Base-by-base conservation (phyloP, 164 flowering plant species). In the Tinospora cordifolia region DNA sequence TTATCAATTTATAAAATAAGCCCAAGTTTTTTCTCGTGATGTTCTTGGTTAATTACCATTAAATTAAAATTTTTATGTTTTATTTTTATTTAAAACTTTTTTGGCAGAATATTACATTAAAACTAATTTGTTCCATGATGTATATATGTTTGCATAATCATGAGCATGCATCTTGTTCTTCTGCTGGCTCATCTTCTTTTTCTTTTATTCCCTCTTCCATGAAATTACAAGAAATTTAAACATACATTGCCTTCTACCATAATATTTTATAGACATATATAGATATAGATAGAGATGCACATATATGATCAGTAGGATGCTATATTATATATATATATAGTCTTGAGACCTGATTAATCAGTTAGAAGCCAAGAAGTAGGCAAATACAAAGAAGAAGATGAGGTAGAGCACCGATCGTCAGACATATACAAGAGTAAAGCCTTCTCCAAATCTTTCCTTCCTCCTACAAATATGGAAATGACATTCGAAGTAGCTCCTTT, bases 401-500 rank as follows among this genome's bases (percentile, higher is more conserved):
- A 54, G n/a, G 22, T 19, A 8, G 22, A 54, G 2, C 22, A 8
- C 5, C 60, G 10, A 54, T 9, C 54, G 15, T 3, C 41, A 30
- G 22, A 36, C 30, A 66, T 21, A 13, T 41, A 66, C 6, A 12
- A 10, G 11, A 74, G 30, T 71, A 77, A 77, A 24, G 39, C 75
- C 11, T 47, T 77, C 69, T 77, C 77, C 19, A 71, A 26, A 24
- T 67, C 69, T 11, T 41, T 40, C 9, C 27, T 13, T 11, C 69
- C 26, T 25, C n/a, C 17, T 11, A 73, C 47, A n/a, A 67, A 14
- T 8, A 30, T 30, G 4, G 69, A 73, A 2, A 70, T 39, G 24
- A 73, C 67, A 74, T 68, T 36, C 21, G 59, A 19, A 78, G 58
- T 5, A 78, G 58, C 58, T 71, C 77, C 38, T 36, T 41, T 19